Evolutionary conservation across 306 rosid species (phyloP), one percentile per base, ranked within the genome.

Genomic region (Cucurbita moschata): DNA sequence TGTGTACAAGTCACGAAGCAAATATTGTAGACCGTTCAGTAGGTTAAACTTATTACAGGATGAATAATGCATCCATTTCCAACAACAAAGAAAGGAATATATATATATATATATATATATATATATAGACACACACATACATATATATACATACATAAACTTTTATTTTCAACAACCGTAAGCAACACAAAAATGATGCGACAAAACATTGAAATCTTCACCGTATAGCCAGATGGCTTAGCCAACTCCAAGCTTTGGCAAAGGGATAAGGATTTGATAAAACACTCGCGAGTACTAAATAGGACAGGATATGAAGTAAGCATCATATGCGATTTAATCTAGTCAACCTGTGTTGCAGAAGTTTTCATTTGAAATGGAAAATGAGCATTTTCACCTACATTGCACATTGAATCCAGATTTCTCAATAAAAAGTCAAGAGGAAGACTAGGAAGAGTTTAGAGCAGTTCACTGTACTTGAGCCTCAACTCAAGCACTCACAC

Each of bases 401-500:
- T 67, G n/a, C 72, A 43, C 2, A 67, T 6, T 44, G 55, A 67
- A 67, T 44, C 65, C 14, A 18, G 6, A 21, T n/a, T 38, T 64
- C 18, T 16, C 71, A 64, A 64, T 40, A 15, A 40, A 18, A 40
- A 7, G 4, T 8, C 14, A 64, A 16, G 12, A 64, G 35, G 18
- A 63, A n/a, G 47, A 16, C 51, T 39, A 8, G 14, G 66, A 59
- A 64, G 38, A 7, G 51, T 39, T 42, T 14, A 39, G 12, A 18
- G 0, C 7, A 63, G 53, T 71, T 56, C 58, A 65, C 16, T 54
- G 76, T 79, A 88, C 96, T 88, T 85, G 88, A 77, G 69, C 56
- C 79, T 74, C 16, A 87, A 81, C 84, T 82, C 93, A 85, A 88
- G 71, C 83, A 92, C 81, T 71, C 86, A 77, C 85, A 82, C 77